phyloP scores from a whole-genome alignment of 768 basidiomycete genomes.

The Tephrocybe sp. region DNA sequence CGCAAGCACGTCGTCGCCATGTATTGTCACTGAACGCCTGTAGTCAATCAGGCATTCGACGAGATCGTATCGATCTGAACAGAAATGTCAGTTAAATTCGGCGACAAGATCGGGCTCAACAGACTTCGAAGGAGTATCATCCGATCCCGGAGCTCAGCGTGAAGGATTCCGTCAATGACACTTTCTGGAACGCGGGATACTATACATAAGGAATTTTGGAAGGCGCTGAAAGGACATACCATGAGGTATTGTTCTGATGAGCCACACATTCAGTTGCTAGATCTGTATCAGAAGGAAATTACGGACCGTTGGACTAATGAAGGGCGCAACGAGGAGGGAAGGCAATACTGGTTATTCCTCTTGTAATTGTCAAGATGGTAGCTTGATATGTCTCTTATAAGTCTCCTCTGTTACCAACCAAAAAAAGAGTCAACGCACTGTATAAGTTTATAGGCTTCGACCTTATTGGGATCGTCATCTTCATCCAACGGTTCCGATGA shows the following conservation, averaged over 20 bases:
- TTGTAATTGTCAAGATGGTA: constrained; percentile 93
- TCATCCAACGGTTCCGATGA: constrained; percentile 53
- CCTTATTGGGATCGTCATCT: constrained; percentile 70
- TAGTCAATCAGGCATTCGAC: constrained; percentile 80
- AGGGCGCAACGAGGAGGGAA: constrained; percentile 85
- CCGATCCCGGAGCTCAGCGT: constrained; percentile 87
- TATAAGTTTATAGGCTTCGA: constrained; percentile 82
- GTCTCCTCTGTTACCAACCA: background rate
- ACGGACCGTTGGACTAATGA: constrained; percentile 82
- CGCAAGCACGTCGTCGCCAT: constrained; percentile 90
- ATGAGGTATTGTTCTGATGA: constrained; percentile 77
- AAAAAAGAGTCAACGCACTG: constrained; percentile 44
- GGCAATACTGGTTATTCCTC: constrained; percentile 80
- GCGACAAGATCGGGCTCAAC: constrained; percentile 14
- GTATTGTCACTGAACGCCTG: constrained; percentile 65
- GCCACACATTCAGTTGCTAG: constrained; percentile 4
- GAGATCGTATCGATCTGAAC: constrained; percentile 72
- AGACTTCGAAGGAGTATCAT: constrained; percentile 86
- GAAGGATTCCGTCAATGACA: constrained; percentile 86
- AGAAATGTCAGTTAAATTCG: background rate
- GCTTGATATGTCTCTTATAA: constrained; percentile 46
- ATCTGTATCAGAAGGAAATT: background rate
- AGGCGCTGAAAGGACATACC: constrained; percentile 41
- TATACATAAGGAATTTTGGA: background rate
- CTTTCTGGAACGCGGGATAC: constrained; percentile 55